Percentiles rank a stretch among this genome's conserved stretches.
phyloP scores from a whole-genome alignment of 2,329 filamentous ascomycete genomes.

The Botrytis paeoniae region DNA sequence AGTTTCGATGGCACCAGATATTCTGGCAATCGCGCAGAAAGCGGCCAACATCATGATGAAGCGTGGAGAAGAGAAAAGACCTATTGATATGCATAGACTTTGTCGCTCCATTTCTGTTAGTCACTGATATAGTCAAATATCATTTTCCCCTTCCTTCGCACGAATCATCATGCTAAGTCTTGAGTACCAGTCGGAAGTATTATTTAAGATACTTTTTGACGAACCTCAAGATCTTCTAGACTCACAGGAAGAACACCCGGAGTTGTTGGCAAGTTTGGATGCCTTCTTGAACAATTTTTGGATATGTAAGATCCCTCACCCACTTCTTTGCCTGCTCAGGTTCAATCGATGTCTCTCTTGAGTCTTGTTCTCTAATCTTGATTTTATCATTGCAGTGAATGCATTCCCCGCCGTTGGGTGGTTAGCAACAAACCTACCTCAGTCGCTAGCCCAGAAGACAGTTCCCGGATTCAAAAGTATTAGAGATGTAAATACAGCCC shows the following conservation, averaged over 20 bases:
- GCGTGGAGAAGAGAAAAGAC: not conserved
- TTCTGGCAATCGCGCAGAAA: not conserved
- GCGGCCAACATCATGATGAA: not conserved
- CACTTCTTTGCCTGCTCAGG: accelerated
- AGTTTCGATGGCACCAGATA: not conserved
- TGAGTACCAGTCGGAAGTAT: not conserved
- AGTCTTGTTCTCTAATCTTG: not conserved
- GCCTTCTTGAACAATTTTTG: not conserved
- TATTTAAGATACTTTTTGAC: not conserved
- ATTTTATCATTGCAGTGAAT: not conserved
- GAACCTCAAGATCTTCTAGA: not conserved
- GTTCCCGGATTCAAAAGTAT: not conserved
- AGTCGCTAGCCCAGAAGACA: not conserved
- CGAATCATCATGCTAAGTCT: not conserved
- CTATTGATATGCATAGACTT: not conserved
- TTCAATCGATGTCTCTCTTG: not conserved
- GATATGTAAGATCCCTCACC: not conserved
- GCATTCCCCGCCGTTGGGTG: not conserved
- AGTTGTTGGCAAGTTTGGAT: not conserved
- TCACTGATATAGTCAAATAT: not conserved
- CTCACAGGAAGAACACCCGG: not conserved
- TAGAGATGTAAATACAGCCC: not conserved
- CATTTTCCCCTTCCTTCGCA: not conserved
- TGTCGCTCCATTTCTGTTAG: conserved; percentile 1
- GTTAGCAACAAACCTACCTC: not conserved